Percentiles rank a stretch among this genome's conserved stretches.
phyloP scores from a whole-genome alignment of 768 basidiomycete species.

The Leccinum arenicola region DNA sequence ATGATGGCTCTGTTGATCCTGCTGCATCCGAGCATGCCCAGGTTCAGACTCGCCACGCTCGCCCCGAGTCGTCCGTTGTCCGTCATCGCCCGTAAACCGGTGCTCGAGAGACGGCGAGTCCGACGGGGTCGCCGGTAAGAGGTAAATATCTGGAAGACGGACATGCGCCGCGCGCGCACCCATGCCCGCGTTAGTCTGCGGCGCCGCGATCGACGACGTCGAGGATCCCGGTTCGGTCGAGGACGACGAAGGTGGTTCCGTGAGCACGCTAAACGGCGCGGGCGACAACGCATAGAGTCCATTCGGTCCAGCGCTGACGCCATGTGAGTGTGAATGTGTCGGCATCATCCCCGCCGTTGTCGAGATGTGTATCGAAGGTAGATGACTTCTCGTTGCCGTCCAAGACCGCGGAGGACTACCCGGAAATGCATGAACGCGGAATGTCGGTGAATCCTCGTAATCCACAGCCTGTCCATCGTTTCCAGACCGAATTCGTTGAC shows the following conservation, averaged over 20 bases:
- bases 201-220: conserved; percentile 6
- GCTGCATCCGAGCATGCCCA: conserved; percentile 7
- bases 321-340: background rate
- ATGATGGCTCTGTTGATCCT: background rate
- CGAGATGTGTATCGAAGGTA: conserved; percentile 27
- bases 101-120: conserved; percentile 19
- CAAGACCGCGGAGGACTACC: conserved; percentile 11
- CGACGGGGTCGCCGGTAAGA: conserved; percentile 27
- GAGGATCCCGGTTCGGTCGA: conserved; percentile 19
- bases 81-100: conserved; percentile 4
- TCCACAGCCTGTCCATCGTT: conserved; percentile 21
- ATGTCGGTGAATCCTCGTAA: conserved; percentile 18
- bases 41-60: background rate
- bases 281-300: conserved; percentile 14
- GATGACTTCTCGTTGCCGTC: conserved; percentile 14
- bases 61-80: background rate
- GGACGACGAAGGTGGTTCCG: conserved; percentile 20
- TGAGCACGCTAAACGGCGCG: conserved; percentile 27
- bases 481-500: background rate
- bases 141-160: conserved; percentile 28
- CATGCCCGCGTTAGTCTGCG: background rate
- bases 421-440: conserved; percentile 11
- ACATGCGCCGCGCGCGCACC: background rate
- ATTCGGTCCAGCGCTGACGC: background rate
- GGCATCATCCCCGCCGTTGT: conserved; percentile 7